Conservation (phyloP, 768 basidiomycete species). For the Leccinellum rugosiceps region DNA sequence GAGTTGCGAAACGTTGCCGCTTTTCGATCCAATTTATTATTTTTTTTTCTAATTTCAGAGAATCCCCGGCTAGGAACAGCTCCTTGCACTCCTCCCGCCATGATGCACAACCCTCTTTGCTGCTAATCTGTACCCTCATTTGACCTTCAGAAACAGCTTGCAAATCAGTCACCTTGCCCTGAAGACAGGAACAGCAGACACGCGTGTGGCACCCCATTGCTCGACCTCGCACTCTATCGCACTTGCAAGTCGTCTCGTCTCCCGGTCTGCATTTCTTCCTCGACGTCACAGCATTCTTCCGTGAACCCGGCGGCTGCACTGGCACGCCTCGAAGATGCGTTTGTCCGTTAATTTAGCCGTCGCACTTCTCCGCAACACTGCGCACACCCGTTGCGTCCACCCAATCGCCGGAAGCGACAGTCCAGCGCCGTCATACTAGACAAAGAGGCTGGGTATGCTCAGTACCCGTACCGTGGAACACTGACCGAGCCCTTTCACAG, state of each 20-base stretch:
- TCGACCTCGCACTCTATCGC: slow-evolving; percentile 7
- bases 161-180: background rate
- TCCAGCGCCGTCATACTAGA: background rate
- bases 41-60: slow-evolving; percentile 29
- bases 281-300: background rate
- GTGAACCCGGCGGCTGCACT: background rate
- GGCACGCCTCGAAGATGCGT: slow-evolving; percentile 7
- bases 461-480: background rate
- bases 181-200: slow-evolving; percentile 3
- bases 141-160: slow-evolving; percentile 4
- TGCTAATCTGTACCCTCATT: slow-evolving; percentile 7
- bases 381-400: slow-evolving; percentile 17
- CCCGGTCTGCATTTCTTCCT: slow-evolving; percentile 1
- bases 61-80: slow-evolving; percentile 27
- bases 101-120: slow-evolving; percentile 12
- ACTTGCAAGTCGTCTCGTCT: slow-evolving; percentile 1
- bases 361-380: slow-evolving; percentile 12
- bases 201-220: background rate
- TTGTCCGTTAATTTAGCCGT: slow-evolving; percentile 23
- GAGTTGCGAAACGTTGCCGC: slow-evolving; percentile 8
- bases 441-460: slow-evolving; percentile 11
- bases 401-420: slow-evolving; percentile 20
- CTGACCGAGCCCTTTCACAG: slow-evolving; percentile 6
- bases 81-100: slow-evolving; percentile 29
- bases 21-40: slow-evolving; percentile 31